Conservation (phyloP, 495 filamentous ascomycete species). For the Bombardia bombarda region DNA sequence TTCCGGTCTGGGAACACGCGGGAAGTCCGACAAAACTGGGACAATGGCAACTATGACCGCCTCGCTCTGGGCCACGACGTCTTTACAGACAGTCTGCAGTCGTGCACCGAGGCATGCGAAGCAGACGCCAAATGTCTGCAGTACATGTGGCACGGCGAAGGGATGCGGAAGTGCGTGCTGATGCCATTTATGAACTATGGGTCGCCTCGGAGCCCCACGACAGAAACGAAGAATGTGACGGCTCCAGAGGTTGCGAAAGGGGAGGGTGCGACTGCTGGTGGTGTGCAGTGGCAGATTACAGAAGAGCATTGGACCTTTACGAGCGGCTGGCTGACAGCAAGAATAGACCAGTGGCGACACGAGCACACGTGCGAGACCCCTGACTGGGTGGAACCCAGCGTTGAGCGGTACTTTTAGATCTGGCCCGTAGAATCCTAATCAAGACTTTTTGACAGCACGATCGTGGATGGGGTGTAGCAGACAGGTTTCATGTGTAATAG, state of each 20-base stretch:
- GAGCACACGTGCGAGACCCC: neutral
- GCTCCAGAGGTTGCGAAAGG: neutral
- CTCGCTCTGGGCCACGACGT: slow-evolving; percentile 1
- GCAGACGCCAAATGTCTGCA: slow-evolving; percentile 4
- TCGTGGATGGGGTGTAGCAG: no score
- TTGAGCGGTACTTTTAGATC: slow-evolving; percentile 2
- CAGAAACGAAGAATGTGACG: neutral
- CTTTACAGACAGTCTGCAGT: neutral
- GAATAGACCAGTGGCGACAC: slow-evolving; percentile 6
- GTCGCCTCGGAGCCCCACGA: neutral
- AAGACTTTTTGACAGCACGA: no score
- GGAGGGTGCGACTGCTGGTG: neutral
- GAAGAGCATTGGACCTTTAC: slow-evolving; percentile 3
- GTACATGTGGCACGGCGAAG: slow-evolving; percentile 8
- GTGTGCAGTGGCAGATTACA: neutral
- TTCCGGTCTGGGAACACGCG: neutral
- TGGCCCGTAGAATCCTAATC: no score
- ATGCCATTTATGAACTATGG: slow-evolving; percentile 6
- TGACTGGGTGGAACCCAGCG: slow-evolving; percentile 11
- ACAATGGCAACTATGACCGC: slow-evolving; percentile 10
- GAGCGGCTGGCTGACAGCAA: slow-evolving; percentile 7
- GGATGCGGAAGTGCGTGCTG: slow-evolving; percentile 6
- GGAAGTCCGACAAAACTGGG: slow-evolving; percentile 7
- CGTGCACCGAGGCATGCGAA: slow-evolving; percentile 7
- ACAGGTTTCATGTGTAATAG: no score